Base-by-base conservation (phyloP, 2,329 filamentous ascomycete species). In the Didymella keratinophila region DNA sequence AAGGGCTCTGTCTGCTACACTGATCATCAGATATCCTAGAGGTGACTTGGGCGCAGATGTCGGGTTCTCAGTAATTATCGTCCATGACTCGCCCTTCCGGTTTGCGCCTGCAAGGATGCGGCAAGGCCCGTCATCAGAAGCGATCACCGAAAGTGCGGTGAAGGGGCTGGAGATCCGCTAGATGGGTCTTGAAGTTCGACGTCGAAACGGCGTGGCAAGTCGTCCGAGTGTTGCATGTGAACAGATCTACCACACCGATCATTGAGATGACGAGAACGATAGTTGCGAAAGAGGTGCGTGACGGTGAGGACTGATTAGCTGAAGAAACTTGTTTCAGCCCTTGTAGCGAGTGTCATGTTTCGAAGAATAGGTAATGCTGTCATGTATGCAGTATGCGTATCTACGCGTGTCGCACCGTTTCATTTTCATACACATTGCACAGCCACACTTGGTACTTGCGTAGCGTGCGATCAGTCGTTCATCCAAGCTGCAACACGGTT, bases 401-500 rank as follows among this genome's bases (percentile, higher is more conserved):
- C 34, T 56, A 41, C 46, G 42, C 55, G 39, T 49, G 23, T 46
- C 41, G 32, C 37, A 20, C 37, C 8, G 32, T 30, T 25, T 34
- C 43, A 36, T 34, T 16, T 18, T 10, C 39, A 21, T 30, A 44
- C 52, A 30, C 45, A 45, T 7, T 20, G 27, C 44, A 42, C 44
- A 46, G 49, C 49, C 53, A 49, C 47, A 37, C 53, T 42, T 30
- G 44, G 28, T 25, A 27, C 18, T 43, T n/a, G 41, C 41, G 39
- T 25, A 25, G 39, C 20, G 11, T 18, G 18, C 30, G 37, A 37
- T 68, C 53, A 97, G 58, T 90, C 89, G 46, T 86, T 89, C 86
- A 97, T 89, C 95, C 94, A 98, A 52, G 93, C 86, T 5, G 92
- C 86, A 36, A 96, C 91, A 72, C 93, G 86, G 73, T 89, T 89